Evolutionary conservation across 352 stramenopile genomes (phyloP), one percentile per base, ranked within the genome.

Genomic region (Phytopythium chamaehyphon): DNA sequence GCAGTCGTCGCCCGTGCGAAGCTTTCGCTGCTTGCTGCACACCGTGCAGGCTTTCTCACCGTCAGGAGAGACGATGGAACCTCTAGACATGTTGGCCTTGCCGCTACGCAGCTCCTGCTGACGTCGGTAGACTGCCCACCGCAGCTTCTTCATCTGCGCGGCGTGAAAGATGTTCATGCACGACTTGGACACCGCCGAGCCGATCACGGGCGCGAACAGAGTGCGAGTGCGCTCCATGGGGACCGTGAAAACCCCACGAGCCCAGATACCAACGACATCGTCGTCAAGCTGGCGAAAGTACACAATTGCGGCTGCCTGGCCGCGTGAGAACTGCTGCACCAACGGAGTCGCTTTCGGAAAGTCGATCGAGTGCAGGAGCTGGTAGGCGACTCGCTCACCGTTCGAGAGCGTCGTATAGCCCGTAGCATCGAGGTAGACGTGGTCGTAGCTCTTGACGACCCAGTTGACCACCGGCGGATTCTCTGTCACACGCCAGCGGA

Each of bases 371-470:
- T 67, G 62, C 23, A 66, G 23, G 55, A 81, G 53, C 51, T 81
- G 70, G 44, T 61, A 81, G 10, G 66, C 67, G 1, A 81, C 33
- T 0, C 69, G 48, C 33, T 75, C 71, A 4, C 67, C 65, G 6
- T 31, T 64, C 7, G 64, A 62, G 1, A 70, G 65, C 12, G 55
- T 42, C 1, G 67, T 51, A 19, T 75, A 64, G 24, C 69, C 71
- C 1, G 61, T 81, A 31, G 71, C 69, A 36, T 82, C 64, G 1
- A 69, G 46, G 55, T 76, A 79, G n/a, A 83, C 47, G 35, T 64
- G 69, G 50, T 83, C 71, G 15, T 69, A 63, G 49, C 70, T 69
- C 50, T 74, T 72, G 24, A 79, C 53, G 18, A 76, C 16, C 6
- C 23, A 61, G 0, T 58, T 65, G 7, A 51, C 23, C 18, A 63